Base-by-base conservation (phyloP, 805 yeast genomes). In the Kazachstania bromeliacearum region DNA sequence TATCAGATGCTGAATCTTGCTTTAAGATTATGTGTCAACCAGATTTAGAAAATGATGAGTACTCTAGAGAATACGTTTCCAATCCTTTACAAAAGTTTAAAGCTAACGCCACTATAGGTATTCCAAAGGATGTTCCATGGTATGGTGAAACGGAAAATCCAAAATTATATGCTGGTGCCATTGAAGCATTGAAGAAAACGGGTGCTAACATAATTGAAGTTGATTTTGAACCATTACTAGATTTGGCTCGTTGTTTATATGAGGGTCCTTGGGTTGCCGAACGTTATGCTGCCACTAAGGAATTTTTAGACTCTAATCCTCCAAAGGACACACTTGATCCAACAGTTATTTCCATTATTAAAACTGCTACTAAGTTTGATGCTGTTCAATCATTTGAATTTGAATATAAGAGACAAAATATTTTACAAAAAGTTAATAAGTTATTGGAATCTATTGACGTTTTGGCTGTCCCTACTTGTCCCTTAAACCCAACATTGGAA, bases 201-300 rank as follows among this genome's bases (percentile, higher is more conserved):
- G 82, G 84, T 34, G 83, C 80, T 29, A 71, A 71, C 36, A 61
- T 84, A 20, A 69, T 73, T 16, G 64, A 76, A 8, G 58, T 78
- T 29, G 88, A 85, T 60, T 88, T 89, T 56, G 59, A 78, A 13
- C 83, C 87, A 4, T 66, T 89, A 28, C 66, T 84, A 42, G 82
- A 81, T 25, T 68, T 89, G 39, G 98, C 97, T 13, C 75, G 75
- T 48, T 83, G 92, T 53, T 69, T 89, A 25, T 89, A 89, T 57
- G 96, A 89, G 54, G 98, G 98, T 40, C 83, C 97, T n/a, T 89
- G 98, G 98, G 97, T 89, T 8, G 85, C 94, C 17, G 98, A 89
- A 64, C 74, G 98, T 48, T 87, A 77, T 63, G 77, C 85, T 43
- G 96, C 96, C 18, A 73, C 77, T 25, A 72, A 75, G 47, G 84